A percentile compares a stretch with the other conserved stretches of the same genome.
These are phyloP conservation scores for Amanita phalloides DNA, from an alignment of 768 basidiomycete species.

Conservation along the genomic window DNA sequence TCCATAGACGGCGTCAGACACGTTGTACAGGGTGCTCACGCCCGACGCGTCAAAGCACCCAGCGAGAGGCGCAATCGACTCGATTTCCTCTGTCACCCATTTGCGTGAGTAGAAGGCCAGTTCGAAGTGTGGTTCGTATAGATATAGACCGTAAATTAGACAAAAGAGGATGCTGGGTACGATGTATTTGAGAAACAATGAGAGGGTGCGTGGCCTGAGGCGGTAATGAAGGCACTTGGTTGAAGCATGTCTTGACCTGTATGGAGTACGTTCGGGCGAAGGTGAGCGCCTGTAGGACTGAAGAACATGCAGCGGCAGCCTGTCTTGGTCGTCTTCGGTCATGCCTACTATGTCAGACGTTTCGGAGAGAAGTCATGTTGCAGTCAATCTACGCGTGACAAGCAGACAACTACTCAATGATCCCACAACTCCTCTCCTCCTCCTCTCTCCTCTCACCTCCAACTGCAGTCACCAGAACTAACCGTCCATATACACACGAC, in stretches of 20 bases:
- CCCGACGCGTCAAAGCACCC: slow-evolving; percentile 65
- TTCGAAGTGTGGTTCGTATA: slow-evolving; percentile 83
- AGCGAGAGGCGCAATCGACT: slow-evolving; percentile 46
- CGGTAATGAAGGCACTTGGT: not conserved
- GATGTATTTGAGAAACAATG: slow-evolving; percentile 31
- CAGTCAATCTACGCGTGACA: not conserved
- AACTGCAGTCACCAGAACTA: not conserved
- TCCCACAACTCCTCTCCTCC: not conserved
- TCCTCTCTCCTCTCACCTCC: not conserved
- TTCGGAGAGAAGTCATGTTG: not conserved
- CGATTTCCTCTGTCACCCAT: slow-evolving; percentile 71
- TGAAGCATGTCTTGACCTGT: not conserved
- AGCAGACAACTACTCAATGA: not conserved
- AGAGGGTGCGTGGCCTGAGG: slow-evolving; percentile 20
- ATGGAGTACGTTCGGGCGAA: not conserved
- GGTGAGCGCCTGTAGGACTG: not conserved
- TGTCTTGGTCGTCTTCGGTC: not conserved
- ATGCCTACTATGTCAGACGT: not conserved
- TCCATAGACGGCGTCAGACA: slow-evolving; percentile 52
- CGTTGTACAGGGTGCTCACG: slow-evolving; percentile 58
- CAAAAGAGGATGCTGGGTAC: slow-evolving; percentile 27
- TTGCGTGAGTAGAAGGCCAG: slow-evolving; percentile 63
- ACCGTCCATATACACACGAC: not conserved
- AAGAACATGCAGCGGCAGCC: slow-evolving; percentile 1
- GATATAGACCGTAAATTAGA: slow-evolving; percentile 37